Percentiles rank a stretch among this genome's conserved stretches.
These are phyloP conservation scores for Parascedosporium putredinis DNA, from an alignment of 2,329 filamentous ascomycete species.

Conservation along the genomic window DNA sequence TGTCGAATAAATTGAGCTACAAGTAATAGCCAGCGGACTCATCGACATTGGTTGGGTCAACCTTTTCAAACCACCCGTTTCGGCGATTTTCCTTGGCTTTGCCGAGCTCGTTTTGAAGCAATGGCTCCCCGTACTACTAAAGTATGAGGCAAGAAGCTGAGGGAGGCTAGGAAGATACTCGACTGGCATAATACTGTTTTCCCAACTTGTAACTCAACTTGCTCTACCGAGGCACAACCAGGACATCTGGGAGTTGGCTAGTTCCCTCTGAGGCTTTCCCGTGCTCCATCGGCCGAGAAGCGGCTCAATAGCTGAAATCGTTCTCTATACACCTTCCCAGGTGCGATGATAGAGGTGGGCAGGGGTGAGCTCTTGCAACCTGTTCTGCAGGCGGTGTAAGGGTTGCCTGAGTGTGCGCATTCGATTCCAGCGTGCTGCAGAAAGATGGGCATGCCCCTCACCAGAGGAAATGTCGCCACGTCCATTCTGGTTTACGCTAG, in stretches of 20 bases:
- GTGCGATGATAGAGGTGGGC: neutral
- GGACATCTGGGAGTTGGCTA: no score
- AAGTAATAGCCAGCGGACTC: constrained; percentile 1
- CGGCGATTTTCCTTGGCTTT: neutral
- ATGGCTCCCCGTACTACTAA: neutral
- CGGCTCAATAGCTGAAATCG: no score
- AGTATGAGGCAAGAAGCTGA: no score
- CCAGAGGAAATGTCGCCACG: neutral
- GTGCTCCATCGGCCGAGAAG: no score
- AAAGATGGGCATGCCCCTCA: neutral
- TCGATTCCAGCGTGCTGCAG: neutral
- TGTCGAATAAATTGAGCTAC: constrained; percentile 4
- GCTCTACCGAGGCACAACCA: neutral
- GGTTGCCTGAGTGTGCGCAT: neutral
- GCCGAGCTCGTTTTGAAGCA: constrained; percentile 5
- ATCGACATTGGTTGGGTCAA: constrained; percentile 2
- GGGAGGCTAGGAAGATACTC: no score
- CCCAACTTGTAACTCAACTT: neutral
- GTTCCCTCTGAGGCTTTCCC: no score
- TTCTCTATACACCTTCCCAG: neutral
- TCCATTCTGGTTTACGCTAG: neutral
- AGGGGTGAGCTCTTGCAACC: neutral
- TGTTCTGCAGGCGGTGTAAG: neutral
- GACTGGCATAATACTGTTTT: no score
- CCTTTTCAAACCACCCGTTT: constrained; percentile 8